Evolutionary conservation across 257 asterid species (phyloP), one percentile per base, ranked within the genome.

Genomic region (Henckelia pumila): DNA sequence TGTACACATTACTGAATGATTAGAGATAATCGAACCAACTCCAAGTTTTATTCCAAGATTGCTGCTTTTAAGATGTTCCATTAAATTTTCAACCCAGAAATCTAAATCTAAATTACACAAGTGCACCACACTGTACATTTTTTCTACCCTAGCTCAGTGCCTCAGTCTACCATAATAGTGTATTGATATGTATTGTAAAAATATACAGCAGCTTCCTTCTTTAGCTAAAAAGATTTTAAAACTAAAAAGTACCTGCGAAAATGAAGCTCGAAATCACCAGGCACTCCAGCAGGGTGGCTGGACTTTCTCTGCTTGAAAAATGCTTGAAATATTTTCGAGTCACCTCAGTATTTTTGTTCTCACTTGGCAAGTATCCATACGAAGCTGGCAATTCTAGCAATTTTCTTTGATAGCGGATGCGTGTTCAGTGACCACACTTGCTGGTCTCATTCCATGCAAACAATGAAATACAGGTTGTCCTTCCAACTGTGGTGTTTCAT

Each of bases 391-490:
- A 66, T 55, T 19, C 22, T 19, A 30, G 57, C 21, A 68, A 66
- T 55, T 19, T 17, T 29, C 58, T 61, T 59, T 52, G 40, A 57
- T 66, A 63, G 55, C 20, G 17, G 52, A 60, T 63, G 29, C 61
- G 56, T 56, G 49, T 28, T 5, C 47, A 67, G 64, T 69, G 73
- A 23, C 30, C 60, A 7, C 4, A 6, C 40, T 13, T 40, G 52
- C 52, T 16, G 2, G 8, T 47, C 20, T 1, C 55, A 47, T 19
- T 47, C 21, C 8, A 47, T 4, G 20, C 55, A 47, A 14, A 47
- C 55, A 47, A 70, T 49, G 47, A 56, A 56, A 47, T 61, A 29
- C 64, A 63, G 61, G 30, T 57, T 50, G 53, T 57, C 44, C 57
- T 13, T 20, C 23, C 68, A 53, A 72, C 16, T 5, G 29, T 20